Evolutionary conservation across 306 rosid species (phyloP).

Genomic region (Aeschynomene evenia): DNA sequence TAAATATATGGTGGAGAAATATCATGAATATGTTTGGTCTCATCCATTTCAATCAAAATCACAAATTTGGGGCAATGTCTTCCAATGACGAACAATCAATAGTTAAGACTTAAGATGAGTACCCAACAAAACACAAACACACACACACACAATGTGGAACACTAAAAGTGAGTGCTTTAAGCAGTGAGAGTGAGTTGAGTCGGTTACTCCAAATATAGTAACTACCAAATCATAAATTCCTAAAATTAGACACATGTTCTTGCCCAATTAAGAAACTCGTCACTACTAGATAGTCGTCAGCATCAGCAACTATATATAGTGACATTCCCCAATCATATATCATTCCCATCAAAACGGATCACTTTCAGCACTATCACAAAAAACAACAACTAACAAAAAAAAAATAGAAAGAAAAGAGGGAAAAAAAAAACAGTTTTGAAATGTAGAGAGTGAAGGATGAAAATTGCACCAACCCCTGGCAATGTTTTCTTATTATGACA

Average conservation of each 20-base stretch:
- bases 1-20: not conserved
- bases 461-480: slow-evolving; percentile 55
- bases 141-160: slow-evolving; percentile 7
- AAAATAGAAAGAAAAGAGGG: not conserved
- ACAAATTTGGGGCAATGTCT: not conserved
- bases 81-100: not conserved
- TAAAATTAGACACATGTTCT: slow-evolving; percentile 25
- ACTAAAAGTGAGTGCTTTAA: not conserved
- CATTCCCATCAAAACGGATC: slow-evolving; percentile 20
- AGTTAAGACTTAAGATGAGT: not conserved
- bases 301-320: slow-evolving; percentile 10
- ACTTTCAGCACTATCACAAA: not conserved
- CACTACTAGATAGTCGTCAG: slow-evolving; percentile 19
- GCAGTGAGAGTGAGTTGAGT: slow-evolving; percentile 4
- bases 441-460: not conserved
- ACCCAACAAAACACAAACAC: not conserved
- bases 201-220: slow-evolving; percentile 33
- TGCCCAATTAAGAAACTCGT: slow-evolving; percentile 30
- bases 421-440: too few relatives aligned
- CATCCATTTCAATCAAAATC: not conserved
- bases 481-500: slow-evolving; percentile 90
- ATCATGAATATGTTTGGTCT: not conserved
- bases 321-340: slow-evolving; percentile 5
- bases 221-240: slow-evolving; percentile 3
- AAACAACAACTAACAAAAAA: not conserved